Base-by-base conservation (phyloP, 2,329 filamentous ascomycete genomes). In the Fusarium zealandicum region DNA sequence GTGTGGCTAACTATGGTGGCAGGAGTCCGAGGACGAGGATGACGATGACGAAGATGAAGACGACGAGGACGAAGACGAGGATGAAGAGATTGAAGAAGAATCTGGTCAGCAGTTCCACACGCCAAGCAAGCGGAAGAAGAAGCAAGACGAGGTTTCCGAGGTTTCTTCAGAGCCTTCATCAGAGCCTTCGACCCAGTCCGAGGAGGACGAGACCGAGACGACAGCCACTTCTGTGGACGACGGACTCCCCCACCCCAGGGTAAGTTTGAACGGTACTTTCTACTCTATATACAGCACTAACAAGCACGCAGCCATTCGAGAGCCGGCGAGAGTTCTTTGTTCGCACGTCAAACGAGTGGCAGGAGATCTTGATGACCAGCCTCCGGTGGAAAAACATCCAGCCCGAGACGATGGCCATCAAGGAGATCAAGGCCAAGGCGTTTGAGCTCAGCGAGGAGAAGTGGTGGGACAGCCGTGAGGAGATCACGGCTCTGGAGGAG, bases 401-500 rank as follows among this genome's bases (percentile, higher is more conserved):
- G 61, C 82, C 84, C 3, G 89, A 90, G 72, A 82, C 85, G 33
- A 82, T 91, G 61, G 81, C 85, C 0, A 79, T 96, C 69, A 99
- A 99, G 79, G 95, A 98, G 78, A 87, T 98, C 68, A 92, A 96
- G 73, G 89, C 93, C 68, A 87, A 86, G 71, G 95, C 92, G 1
- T 99, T 97, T 72, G 89, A 92, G 70, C 82, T 92, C 61, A 93
- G 93, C 33, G 95, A 99, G 75, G 90, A 93, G 76, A 96, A 96
- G 73, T 99, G 95, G 95, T 99, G 95, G 95, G 95, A 97, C 79
- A 92, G 89, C 71, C 84, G 95, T 66, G 95, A 99, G 77, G 93
- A 98, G 76, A 90, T 99, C 63, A 89, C 88, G 47, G 89, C 86
- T 6, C 75, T 98, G 69, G 95, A 99, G 75, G 93, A 97, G 75